phyloP scores from a whole-genome alignment of 345 rosid species.

The Lepidium aucheri region DNA sequence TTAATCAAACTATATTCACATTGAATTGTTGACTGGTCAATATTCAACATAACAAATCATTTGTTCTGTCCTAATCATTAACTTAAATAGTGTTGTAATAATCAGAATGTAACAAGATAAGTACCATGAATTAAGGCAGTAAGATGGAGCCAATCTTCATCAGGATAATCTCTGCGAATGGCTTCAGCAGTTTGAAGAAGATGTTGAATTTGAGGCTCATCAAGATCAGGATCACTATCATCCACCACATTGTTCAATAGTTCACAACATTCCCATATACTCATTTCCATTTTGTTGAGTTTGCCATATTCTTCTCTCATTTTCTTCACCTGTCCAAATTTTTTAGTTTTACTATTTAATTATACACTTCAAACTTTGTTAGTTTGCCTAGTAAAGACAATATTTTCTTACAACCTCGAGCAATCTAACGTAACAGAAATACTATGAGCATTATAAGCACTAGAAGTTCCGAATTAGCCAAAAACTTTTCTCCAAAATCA shows the following conservation, averaged over 20 bases:
- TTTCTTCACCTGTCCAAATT: slow-evolving; percentile 28
- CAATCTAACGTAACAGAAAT: too few species aligned
- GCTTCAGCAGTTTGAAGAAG: slow-evolving; percentile 68
- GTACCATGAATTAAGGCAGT: slow-evolving; percentile 63
- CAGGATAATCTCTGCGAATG: slow-evolving; percentile 50
- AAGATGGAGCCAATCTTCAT: slow-evolving; percentile 64
- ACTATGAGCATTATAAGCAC: too few species aligned
- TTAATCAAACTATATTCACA: not conserved
- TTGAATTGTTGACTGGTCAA: not conserved
- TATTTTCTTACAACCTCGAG: too few species aligned
- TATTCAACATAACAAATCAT: not conserved
- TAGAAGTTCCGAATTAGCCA: too few species aligned
- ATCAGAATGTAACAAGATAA: not conserved
- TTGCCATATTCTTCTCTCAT: slow-evolving; percentile 48
- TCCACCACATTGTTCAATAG: slow-evolving; percentile 50
- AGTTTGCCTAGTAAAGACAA: not conserved
- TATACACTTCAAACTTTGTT: not conserved
- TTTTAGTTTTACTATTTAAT: not conserved
- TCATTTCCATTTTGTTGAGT: slow-evolving; percentile 47
- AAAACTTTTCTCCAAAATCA: too few species aligned
- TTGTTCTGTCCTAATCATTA: too few species aligned
- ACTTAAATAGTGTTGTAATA: too few species aligned
- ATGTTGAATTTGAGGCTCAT: slow-evolving; percentile 68
- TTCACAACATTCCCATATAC: slow-evolving; percentile 71
- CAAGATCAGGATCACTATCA: slow-evolving; percentile 67